Evolutionary conservation across 2,329 filamentous ascomycete genomes (phyloP).

Genomic region (Trichoderma sp.): DNA sequence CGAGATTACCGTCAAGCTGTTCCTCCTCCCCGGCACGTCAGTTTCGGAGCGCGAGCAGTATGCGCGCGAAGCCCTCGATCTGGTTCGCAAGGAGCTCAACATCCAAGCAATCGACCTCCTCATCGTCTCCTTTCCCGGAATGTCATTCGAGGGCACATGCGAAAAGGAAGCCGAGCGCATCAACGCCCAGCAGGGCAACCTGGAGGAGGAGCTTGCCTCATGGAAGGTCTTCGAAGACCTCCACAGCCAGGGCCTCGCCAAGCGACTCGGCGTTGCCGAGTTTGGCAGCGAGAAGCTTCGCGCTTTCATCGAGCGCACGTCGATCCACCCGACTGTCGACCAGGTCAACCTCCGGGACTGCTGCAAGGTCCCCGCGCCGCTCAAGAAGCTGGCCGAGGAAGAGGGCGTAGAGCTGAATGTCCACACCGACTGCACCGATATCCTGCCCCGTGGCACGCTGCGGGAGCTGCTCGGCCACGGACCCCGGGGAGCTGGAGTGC

Average conservation of each 20-base stretch:
- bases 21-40: constrained; percentile 76
- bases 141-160: constrained; percentile 90
- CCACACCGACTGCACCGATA: constrained; percentile 90
- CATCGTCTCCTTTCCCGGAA: constrained; percentile 87
- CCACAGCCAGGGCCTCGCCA: constrained; percentile 66
- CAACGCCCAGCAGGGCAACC: constrained; percentile 59
- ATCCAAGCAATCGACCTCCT: constrained; percentile 77
- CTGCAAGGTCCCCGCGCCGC: constrained; percentile 87
- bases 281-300: constrained; percentile 81
- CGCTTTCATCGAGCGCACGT: constrained; percentile 70
- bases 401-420: constrained; percentile 83
- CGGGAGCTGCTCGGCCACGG: constrained; percentile 76
- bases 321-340: constrained; percentile 75
- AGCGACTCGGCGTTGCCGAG: constrained; percentile 80
- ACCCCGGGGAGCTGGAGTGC: constrained; percentile 68
- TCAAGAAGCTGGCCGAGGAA: constrained; percentile 79
- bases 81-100: constrained; percentile 77
- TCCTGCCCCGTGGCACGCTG: constrained; percentile 80
- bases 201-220: constrained; percentile 65
- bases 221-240: constrained; percentile 73
- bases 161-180: constrained; percentile 69
- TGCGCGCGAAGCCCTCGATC: constrained; percentile 70
- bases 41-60: constrained; percentile 63
- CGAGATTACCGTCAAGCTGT: constrained; percentile 93
- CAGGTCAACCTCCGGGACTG: constrained; percentile 97